Evolutionary conservation across 768 basidiomycete species (phyloP), one percentile per base, ranked within the genome.

Genomic region (Mycena sanguinolenta): DNA sequence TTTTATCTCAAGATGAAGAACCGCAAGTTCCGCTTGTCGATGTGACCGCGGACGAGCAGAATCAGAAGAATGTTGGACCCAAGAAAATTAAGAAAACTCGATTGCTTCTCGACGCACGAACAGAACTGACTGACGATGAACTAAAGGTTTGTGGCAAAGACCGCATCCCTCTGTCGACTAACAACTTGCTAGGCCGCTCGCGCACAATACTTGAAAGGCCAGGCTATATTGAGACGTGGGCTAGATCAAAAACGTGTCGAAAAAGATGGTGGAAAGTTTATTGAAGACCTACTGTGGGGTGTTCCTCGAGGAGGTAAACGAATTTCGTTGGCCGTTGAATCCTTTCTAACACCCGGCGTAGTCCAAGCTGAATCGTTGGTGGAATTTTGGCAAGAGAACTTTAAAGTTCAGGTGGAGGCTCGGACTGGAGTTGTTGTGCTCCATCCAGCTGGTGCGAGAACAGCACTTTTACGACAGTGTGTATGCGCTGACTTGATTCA

Each of bases 121-220:
- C 90, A 7, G 95, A 96, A 76, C 81, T 96, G 42, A 93, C 94
- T 6, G 93, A 95, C 67, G 91, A 93, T 4, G 93, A 96, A 79
- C 82, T 96, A 52, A 92, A 91, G 84, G 95, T 65, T 27, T 50
- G 59, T 89, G 65, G 69, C 77, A 30, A 30, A 50, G 23, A 39
- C 52, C 32, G 54, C 54, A 58, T 25, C 30, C 34, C 23, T 23
- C 34, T 46, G 36, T 60, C 39, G 16, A 14, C 58, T 54, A 58
- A 69, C 46, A 39, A 42, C 52, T 57, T 46, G 17, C 58, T 59
- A 93, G 91, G 79, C 84, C 67, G 89, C 92, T 28, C 87, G 94
- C 32, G 82, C 87, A 39, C 84, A 90, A 70, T 95, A 96, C 76
- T 75, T 93, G 19, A 83, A 90, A 75, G 87, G 83, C 27, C 95